Conservation (phyloP, 768 basidiomycete species). For the Filobasidium floriforme region DNA sequence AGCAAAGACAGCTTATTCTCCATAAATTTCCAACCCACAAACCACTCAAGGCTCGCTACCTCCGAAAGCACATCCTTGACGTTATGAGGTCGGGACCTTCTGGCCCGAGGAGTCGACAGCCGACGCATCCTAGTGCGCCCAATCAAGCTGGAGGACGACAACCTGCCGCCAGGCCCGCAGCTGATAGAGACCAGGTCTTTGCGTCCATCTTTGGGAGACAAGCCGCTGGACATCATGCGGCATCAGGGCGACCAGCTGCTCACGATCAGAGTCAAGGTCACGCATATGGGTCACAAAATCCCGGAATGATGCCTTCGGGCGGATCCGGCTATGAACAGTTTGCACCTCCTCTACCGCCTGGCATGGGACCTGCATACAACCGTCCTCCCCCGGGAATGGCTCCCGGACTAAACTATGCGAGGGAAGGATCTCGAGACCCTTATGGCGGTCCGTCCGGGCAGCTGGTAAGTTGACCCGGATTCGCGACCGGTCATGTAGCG, state of each 20-base stretch:
- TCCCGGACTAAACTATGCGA: background rate
- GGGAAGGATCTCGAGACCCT: background rate
- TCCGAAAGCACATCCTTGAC: too few species aligned
- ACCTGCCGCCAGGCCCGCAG: constrained; percentile 2
- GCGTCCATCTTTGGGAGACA: constrained; percentile 44
- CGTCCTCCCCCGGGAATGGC: background rate
- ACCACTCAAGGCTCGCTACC: too few species aligned
- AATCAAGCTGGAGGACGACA: background rate
- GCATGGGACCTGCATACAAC: background rate
- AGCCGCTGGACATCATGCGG: constrained; percentile 38
- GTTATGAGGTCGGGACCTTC: constrained; percentile 1
- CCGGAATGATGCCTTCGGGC: background rate
- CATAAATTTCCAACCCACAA: too few species aligned
- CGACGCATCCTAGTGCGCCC: background rate
- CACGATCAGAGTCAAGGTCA: background rate
- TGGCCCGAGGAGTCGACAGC: background rate
- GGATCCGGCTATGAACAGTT: constrained; percentile 32
- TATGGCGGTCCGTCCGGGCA: constrained; percentile 7
- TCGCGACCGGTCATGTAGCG: too few species aligned
- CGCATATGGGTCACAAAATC: background rate
- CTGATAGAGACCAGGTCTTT: constrained; percentile 39
- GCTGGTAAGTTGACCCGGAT: background rate
- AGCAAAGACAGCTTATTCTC: too few species aligned
- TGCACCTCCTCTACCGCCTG: constrained; percentile 32
- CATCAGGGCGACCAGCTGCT: constrained; percentile 9